Evolutionary conservation across 2,329 filamentous ascomycete species (phyloP).

Genomic region (Gremmenia infestans): DNA sequence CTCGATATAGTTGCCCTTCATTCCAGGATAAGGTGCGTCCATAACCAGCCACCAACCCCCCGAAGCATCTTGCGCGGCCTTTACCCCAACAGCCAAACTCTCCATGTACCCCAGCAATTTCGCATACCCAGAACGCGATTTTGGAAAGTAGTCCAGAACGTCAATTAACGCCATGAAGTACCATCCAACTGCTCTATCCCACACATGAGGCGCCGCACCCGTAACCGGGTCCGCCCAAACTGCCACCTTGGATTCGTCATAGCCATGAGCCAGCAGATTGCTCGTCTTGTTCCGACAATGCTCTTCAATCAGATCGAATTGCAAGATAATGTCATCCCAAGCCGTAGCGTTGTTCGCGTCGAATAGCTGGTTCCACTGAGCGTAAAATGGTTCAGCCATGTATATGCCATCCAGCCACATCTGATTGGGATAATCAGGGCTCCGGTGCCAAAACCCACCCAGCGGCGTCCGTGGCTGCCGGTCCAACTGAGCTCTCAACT

Average conservation of each 20-base stretch:
- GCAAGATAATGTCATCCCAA: slow-evolving; percentile 28
- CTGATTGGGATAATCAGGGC: slow-evolving; percentile 42
- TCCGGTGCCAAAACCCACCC: slow-evolving; percentile 51
- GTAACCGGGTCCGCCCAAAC: slow-evolving; percentile 34
- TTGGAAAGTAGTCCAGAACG: slow-evolving; percentile 30
- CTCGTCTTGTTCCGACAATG: slow-evolving; percentile 19
- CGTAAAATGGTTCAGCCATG: slow-evolving; percentile 38
- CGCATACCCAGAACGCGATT: slow-evolving; percentile 13
- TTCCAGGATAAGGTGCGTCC: slow-evolving; percentile 21
- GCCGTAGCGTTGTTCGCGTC: slow-evolving; percentile 26
- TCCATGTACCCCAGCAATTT: not conserved
- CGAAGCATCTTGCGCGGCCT: slow-evolving; percentile 18
- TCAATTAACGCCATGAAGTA: slow-evolving; percentile 36
- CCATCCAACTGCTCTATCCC: slow-evolving; percentile 37
- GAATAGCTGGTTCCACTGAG: slow-evolving; percentile 24
- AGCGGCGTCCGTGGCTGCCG: slow-evolving; percentile 43
- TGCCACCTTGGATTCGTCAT: slow-evolving; percentile 32
- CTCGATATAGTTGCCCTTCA: slow-evolving; percentile 35
- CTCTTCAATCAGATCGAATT: slow-evolving; percentile 24
- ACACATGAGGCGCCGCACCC: slow-evolving; percentile 35
- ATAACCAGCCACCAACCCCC: slow-evolving; percentile 38
- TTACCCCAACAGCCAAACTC: slow-evolving; percentile 9
- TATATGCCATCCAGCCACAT: slow-evolving; percentile 49
- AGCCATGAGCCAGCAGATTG: slow-evolving; percentile 33
- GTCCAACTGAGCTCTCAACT: slow-evolving; percentile 42